These are phyloP conservation scores for Chrysochromulina parva DNA, from an alignment of 78 protist species.

Conservation along the genomic window DNA sequence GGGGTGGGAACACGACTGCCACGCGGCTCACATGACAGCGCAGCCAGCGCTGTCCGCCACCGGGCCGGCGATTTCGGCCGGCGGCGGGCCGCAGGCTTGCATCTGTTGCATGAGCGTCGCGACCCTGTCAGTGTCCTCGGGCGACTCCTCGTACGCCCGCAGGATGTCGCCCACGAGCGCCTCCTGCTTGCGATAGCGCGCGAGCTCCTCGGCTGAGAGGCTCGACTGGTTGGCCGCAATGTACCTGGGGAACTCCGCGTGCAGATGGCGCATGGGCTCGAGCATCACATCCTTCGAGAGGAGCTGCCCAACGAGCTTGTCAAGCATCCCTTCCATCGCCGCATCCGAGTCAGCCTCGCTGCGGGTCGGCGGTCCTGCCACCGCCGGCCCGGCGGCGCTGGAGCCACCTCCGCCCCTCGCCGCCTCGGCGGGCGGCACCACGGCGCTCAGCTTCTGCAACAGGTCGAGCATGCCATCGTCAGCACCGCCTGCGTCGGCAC, in stretches of 20 bases:
- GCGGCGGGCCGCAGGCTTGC: constrained; percentile 5
- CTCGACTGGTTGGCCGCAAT: not conserved
- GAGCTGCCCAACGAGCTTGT: constrained; percentile 5
- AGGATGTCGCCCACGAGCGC: not conserved
- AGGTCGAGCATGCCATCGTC: too few species aligned
- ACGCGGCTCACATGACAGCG: not conserved
- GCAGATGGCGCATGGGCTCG: not conserved
- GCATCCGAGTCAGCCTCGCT: not conserved
- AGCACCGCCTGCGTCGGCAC: too few species aligned
- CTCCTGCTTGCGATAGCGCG: not conserved
- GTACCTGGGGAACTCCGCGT: not conserved
- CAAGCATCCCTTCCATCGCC: constrained; percentile 8
- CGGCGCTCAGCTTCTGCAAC: too few species aligned
- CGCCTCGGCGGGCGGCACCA: too few species aligned
- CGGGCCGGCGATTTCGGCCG: not conserved
- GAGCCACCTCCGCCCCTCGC: too few species aligned
- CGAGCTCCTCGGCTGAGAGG: not conserved
- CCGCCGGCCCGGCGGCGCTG: too few species aligned
- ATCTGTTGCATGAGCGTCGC: constrained; percentile 5
- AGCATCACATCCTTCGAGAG: constrained; percentile 17
- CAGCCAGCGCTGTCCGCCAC: not conserved
- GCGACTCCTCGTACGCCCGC: not conserved
- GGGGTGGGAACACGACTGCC: too few species aligned
- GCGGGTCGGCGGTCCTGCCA: too few species aligned
- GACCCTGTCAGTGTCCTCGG: not conserved